Evolutionary conservation across 257 asterid species (phyloP).

Genomic region (Mitragyna speciosa): DNA sequence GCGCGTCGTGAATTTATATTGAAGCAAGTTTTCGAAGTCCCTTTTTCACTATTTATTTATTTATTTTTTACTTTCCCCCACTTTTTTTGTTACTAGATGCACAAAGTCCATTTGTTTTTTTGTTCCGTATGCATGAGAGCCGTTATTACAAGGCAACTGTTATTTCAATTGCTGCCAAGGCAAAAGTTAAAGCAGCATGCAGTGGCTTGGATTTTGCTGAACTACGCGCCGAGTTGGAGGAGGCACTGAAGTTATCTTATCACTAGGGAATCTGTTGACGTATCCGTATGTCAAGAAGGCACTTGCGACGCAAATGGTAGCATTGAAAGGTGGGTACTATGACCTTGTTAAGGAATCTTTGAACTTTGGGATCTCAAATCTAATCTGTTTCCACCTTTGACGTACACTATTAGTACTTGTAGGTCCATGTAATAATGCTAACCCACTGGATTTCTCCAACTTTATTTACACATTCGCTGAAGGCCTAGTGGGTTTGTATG

Average conservation of each 20-base stretch:
- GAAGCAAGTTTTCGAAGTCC: too few species aligned
- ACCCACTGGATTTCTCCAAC: too few species aligned
- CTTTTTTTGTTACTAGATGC: too few species aligned
- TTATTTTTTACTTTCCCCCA: too few species aligned
- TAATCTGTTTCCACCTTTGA: constrained; percentile 44
- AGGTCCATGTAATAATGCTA: constrained; percentile 5
- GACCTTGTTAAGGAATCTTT: constrained; percentile 70
- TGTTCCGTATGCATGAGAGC: too few species aligned
- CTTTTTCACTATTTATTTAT: too few species aligned
- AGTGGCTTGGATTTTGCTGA: constrained; percentile 40
- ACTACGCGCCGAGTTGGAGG: constrained; percentile 66
- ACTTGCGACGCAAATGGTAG: constrained; percentile 42
- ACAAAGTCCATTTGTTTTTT: too few species aligned
- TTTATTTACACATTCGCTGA: too few species aligned
- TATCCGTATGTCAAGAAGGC: constrained; percentile 78
- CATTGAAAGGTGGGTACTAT: constrained; percentile 68
- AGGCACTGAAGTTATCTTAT: constrained; percentile 75
- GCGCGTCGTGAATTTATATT: too few species aligned
- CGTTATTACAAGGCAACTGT: too few species aligned
- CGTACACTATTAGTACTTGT: constrained; percentile 42
- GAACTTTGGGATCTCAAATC: constrained; percentile 79
- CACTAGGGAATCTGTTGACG: constrained; percentile 57
- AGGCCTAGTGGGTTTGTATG: too few species aligned
- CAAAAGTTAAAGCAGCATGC: constrained; percentile 51
- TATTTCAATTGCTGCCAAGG: constrained; percentile 38